These are phyloP conservation scores for Loxodes magnus DNA, from an alignment of 73 alveolate genomes.

Conservation along the genomic window DNA sequence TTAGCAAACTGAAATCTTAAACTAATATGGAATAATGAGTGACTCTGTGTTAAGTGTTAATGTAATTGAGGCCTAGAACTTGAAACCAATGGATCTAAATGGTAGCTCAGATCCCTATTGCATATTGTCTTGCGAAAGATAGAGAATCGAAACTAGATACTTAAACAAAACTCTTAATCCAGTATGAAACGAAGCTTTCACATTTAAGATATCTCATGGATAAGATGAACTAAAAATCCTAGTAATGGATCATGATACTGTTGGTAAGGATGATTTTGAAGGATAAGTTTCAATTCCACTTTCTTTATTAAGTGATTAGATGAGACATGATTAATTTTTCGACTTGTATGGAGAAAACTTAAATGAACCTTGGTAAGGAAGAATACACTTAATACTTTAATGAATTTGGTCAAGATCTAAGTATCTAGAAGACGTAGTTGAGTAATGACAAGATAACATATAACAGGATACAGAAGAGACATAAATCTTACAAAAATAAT, in stretches of 20 bases:
- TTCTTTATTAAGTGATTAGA: constrained; percentile 16
- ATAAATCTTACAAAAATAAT: neutral
- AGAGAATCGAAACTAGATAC: constrained; percentile 27
- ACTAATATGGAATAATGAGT: constrained; percentile 48
- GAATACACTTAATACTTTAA: constrained; percentile 20
- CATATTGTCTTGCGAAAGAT: constrained; percentile 31
- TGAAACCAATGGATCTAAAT: constrained; percentile 40
- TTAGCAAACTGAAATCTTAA: constrained; percentile 16
- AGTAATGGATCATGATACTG: constrained; percentile 24
- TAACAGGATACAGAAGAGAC: constrained; percentile 12
- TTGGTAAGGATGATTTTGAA: constrained; percentile 30
- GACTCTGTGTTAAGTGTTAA: constrained; percentile 30
- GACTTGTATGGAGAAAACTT: constrained; percentile 12
- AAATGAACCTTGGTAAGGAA: constrained; percentile 14
- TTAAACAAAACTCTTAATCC: constrained; percentile 26
- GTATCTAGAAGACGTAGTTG: constrained; percentile 25
- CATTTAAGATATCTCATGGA: constrained; percentile 31
- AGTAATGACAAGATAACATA: constrained; percentile 12
- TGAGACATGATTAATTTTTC: constrained; percentile 43
- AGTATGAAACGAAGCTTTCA: constrained; percentile 49
- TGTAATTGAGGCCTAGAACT: constrained; percentile 41
- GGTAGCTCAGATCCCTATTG: constrained; percentile 47
- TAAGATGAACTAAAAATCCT: constrained; percentile 26
- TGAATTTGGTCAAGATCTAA: constrained; percentile 32
- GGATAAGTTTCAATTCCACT: constrained; percentile 36